These are phyloP conservation scores for Mrakia gelida DNA, from an alignment of 768 basidiomycete species.

Conservation along the genomic window DNA sequence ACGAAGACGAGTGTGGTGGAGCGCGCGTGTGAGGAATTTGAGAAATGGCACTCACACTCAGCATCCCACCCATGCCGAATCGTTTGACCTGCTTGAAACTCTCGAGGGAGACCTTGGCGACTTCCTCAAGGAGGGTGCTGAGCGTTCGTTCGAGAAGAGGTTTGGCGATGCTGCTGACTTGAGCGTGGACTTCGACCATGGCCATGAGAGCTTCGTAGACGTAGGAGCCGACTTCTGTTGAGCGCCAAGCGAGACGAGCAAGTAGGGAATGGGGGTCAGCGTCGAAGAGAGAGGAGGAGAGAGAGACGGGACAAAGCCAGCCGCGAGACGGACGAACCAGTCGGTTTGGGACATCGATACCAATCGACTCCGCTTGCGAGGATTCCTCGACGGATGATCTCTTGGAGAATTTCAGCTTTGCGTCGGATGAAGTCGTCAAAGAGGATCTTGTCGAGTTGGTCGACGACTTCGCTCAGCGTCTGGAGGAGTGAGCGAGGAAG, in stretches of 20 bases:
- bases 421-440: constrained; percentile 84
- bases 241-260: neutral
- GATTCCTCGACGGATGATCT: constrained; percentile 72
- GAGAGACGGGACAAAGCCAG: neutral
- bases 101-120: constrained; percentile 74
- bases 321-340: constrained; percentile 54
- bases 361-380: constrained; percentile 79
- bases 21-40: no score
- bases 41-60: constrained; percentile 68
- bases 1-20: no score
- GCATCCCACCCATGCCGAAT: constrained; percentile 98
- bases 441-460: constrained; percentile 78
- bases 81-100: constrained; percentile 84
- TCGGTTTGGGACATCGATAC: constrained; percentile 89
- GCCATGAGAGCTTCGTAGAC: constrained; percentile 84
- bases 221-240: constrained; percentile 83
- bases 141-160: constrained; percentile 76
- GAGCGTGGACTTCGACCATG: constrained; percentile 86
- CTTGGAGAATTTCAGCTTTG: constrained; percentile 63
- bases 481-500: neutral
- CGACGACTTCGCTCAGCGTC: constrained; percentile 70
- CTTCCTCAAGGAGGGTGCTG: constrained; percentile 70
- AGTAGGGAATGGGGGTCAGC: neutral
- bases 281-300: neutral
- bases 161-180: constrained; percentile 75